phyloP scores from a whole-genome alignment of 768 basidiomycete genomes.

The Solioccasus polychromus region DNA sequence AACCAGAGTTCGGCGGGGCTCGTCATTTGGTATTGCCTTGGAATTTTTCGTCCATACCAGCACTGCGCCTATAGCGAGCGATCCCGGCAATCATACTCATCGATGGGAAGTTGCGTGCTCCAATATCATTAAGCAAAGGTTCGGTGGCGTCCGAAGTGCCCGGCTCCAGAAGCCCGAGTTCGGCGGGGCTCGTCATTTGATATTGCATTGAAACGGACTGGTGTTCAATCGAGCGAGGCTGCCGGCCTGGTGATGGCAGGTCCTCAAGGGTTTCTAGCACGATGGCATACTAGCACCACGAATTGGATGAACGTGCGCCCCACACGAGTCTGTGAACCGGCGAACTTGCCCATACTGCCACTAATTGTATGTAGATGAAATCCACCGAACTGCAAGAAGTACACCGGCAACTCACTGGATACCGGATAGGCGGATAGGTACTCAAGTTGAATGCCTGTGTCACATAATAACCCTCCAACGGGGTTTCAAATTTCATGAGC shows the following conservation, averaged over 20 bases:
- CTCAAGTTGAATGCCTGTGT: conserved; percentile 50
- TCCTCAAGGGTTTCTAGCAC: conserved; percentile 52
- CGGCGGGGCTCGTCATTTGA: conserved; percentile 50
- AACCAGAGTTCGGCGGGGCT: conserved; percentile 52
- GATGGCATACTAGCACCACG: conserved; percentile 57
- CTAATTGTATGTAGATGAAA: no score
- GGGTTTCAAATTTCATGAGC: no score
- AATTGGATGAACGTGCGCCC: not conserved
- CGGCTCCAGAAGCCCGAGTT: conserved; percentile 55
- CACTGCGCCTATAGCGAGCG: conserved; percentile 56
- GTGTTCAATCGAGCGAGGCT: conserved; percentile 53
- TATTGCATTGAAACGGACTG: conserved; percentile 53
- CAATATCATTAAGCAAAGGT: conserved; percentile 65
- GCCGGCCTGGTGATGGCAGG: conserved; percentile 50
- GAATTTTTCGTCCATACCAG: conserved; percentile 55
- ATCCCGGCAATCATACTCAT: conserved; percentile 60
- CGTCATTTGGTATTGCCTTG: conserved; percentile 54
- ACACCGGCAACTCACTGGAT: conserved; percentile 32
- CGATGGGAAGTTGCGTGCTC: conserved; percentile 58
- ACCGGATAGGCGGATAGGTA: conserved; percentile 54
- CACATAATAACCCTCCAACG: conserved; percentile 53
- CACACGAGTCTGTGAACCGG: not conserved
- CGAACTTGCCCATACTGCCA: conserved; percentile 50
- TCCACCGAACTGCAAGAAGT: not conserved
- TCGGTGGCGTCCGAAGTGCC: conserved; percentile 44